These are phyloP conservation scores for Mortierella antarctica DNA, from an alignment of 192 early-diverging fungal species.

Conservation along the genomic window DNA sequence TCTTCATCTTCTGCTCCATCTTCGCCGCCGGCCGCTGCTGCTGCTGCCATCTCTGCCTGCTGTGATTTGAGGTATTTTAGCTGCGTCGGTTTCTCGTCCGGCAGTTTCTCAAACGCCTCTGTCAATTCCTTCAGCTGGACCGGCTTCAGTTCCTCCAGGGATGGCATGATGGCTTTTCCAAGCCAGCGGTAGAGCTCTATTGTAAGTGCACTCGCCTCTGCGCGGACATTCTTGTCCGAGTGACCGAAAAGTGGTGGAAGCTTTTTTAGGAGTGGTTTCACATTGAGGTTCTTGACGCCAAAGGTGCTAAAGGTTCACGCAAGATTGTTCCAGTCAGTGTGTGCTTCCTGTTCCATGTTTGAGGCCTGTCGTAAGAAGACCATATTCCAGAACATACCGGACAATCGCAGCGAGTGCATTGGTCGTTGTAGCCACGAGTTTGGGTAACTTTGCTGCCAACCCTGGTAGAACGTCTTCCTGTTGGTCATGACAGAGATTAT, in stretches of 20 bases:
- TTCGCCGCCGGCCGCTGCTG: conserved; percentile 47
- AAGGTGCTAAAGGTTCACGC: conserved; percentile 62
- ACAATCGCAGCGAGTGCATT: conserved; percentile 70
- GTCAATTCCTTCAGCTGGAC: conserved; percentile 94
- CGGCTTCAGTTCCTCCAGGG: conserved; percentile 89
- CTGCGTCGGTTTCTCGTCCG: conserved; percentile 70
- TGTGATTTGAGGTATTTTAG: conserved; percentile 85
- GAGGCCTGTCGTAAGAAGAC: too few species aligned
- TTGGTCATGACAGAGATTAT: neutral
- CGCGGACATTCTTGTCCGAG: conserved; percentile 91
- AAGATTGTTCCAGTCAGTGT: too few species aligned
- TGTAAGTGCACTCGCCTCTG: conserved; percentile 73
- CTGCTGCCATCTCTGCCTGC: conserved; percentile 67
- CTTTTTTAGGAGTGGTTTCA: conserved; percentile 89
- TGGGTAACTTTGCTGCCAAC: conserved; percentile 91
- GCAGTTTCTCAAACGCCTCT: conserved; percentile 80
- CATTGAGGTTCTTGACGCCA: conserved; percentile 80
- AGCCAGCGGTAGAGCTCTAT: conserved; percentile 96
- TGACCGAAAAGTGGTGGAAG: conserved; percentile 93
- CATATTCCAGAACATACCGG: conserved; percentile 34
- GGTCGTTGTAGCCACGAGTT: conserved; percentile 84
- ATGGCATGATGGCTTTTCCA: conserved; percentile 81
- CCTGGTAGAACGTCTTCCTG: conserved; percentile 83
- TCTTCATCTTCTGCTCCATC: conserved; percentile 56
- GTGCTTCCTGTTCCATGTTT: neutral